Conservation (phyloP, 208 protist genomes). For the Crithidia bombi region DNA sequence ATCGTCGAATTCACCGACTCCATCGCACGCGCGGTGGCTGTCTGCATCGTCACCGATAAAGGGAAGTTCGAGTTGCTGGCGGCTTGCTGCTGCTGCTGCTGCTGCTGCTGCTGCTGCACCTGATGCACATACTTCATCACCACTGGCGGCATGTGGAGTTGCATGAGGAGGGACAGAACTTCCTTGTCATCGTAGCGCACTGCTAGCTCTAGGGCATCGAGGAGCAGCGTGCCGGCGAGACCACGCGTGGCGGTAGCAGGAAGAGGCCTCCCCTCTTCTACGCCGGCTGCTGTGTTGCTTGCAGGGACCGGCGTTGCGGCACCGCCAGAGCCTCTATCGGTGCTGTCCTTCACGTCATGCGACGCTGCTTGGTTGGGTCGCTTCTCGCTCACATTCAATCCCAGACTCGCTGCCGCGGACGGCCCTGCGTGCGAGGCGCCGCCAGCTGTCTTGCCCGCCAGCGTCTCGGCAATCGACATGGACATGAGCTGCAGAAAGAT, state of each 20-base stretch:
- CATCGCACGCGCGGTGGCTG: conserved; percentile 18
- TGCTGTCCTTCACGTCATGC: conserved; percentile 3
- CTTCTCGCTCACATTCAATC: neutral
- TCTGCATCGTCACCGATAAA: neutral
- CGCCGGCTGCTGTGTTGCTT: neutral
- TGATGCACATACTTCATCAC: conserved; percentile 28
- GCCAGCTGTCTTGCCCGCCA: conserved; percentile 23
- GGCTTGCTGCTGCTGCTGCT: conserved; percentile 13
- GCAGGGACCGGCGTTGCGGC: neutral
- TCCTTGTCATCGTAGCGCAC: conserved; percentile 77
- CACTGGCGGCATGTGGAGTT: conserved; percentile 38
- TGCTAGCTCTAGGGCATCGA: conserved; percentile 72
- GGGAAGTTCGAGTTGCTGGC: conserved; percentile 1
- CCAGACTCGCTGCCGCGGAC: neutral
- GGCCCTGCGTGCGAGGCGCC: neutral
- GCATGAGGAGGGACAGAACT: conserved; percentile 53
- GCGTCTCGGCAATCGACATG: conserved; percentile 49
- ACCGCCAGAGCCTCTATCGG: neutral
- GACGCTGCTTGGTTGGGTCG: neutral
- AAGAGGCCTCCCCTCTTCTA: neutral
- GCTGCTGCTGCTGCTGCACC: conserved; percentile 23
- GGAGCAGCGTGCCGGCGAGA: conserved; percentile 45
- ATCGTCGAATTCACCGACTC: conserved; percentile 13
- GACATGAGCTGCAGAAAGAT: conserved; percentile 61
- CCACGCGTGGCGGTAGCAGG: conserved; percentile 11